Base-by-base conservation (phyloP, 2,329 filamentous ascomycete genomes). In the Ascosphaera pollenicola region DNA sequence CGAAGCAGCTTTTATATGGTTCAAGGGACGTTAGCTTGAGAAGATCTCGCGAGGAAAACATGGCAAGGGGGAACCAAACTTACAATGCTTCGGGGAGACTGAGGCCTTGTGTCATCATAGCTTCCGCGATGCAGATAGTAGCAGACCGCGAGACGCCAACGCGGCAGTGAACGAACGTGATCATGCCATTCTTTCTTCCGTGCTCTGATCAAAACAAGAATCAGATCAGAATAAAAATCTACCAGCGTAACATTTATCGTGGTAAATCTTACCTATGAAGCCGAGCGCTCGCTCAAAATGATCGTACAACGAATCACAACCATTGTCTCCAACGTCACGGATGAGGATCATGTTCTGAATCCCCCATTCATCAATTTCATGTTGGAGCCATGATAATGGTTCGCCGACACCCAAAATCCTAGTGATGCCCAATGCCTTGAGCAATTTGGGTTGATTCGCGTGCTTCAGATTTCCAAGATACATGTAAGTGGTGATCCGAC, bases 71-170 rank as follows among this genome's bases (percentile, higher is more conserved):
- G n/a, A n/a, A n/a, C n/a, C n/a, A n/a, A 39, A 63, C 68, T 54
- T 58, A 72, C 67, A 98, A 98, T 42, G 89, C 89, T 40, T 81
- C 71, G 10, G 89, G 84, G 49, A 95, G 87, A 0, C 83, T 89
- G 46, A 94, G 61, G 17, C 73, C 67, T 48, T 83, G 59, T 18
- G 77, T 67, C 28, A 77, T 75, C 89, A 98, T 98, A 28, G 95
- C 83, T 57, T 95, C 85, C n/a, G 89, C 89, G 50, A 98, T 98
- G 55, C 89, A 95, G 44, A 98, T 94, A 2, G 87, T 98, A 10
- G 89, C 89, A 45, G 83, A 93, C 39, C 89, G 73, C 38, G 85
- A 94, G 40, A 98, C 89, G 37, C 89, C 89, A 6, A 98, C 89
- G 15, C 89, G 78, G 55, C 89, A 98, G 55, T 98, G 89, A 13